Base-by-base conservation (phyloP, 441 rosid genomes). In the Omphalea diandra region DNA sequence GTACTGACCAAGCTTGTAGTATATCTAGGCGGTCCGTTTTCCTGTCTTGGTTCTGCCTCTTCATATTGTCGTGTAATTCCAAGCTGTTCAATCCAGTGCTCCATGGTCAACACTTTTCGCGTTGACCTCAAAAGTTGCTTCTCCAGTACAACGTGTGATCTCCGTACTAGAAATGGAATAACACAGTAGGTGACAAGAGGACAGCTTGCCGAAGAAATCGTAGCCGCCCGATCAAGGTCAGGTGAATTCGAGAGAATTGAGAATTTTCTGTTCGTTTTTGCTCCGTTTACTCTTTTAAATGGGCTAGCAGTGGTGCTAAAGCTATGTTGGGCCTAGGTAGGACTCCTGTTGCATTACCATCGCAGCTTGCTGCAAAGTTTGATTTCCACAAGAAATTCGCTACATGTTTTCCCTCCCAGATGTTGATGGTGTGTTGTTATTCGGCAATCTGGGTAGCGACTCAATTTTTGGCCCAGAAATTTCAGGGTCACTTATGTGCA, bases 11-110 rank as follows among this genome's bases (percentile, higher is more conserved):
- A 79, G 5, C 87, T 89, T 35, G 83, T 87, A 9, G 36, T 89
- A 2, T 90, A 90, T 80, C 88, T 93, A 26, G 71, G 77, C 40
- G 84, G 86, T 47, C 69, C 85, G 1, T 71, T 77, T 69, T 70
- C 78, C 38, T 89, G 93, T 93, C 26, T 80, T 8, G 80, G 82
- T 68, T 84, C 88, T 70, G 64, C 70, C 20, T 77, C 83, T 26
- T 53, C 83, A 1, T 77, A 85, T 11, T 46, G 62, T 27, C 79
- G 47, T 20, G 33, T 58, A 1, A 68, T 89, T 61, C 78, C 86
- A 5, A 72, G 86, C 29, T 81, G 83, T 68, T 90, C 94, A 5
- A 74, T 79, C 68, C 83, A 85, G 26, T 60, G 72, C 47, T 44
- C 65, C 0, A 41, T 31, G 64, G 64, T 56, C 12, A 68, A 44